phyloP scores from a whole-genome alignment of 257 asterid species.

The Nicotiana knightiana region DNA sequence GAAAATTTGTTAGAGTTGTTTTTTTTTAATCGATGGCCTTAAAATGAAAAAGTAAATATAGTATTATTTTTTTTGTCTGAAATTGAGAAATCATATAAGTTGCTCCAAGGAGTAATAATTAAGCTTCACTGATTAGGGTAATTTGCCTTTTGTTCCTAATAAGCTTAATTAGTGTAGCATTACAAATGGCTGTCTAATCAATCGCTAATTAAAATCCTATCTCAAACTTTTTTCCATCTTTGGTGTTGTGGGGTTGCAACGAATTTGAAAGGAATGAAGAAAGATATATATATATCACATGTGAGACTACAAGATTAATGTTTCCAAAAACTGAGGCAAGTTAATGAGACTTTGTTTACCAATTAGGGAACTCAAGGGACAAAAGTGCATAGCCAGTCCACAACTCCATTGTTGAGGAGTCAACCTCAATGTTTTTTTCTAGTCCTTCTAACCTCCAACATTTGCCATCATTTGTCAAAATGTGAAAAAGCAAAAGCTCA shows the following conservation, averaged over 20 bases:
- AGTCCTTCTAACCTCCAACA: constrained; percentile 50
- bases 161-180: not conserved
- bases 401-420: constrained; percentile 59
- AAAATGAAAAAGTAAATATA: not conserved
- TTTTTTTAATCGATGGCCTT: not conserved
- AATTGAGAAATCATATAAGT: not conserved
- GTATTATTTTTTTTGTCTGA: not conserved
- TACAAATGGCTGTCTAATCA: not conserved
- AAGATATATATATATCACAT: constrained; percentile 16
- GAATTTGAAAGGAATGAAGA: not conserved
- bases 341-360: constrained; percentile 42
- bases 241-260: not conserved
- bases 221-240: not conserved
- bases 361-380: constrained; percentile 70
- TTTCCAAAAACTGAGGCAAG: constrained; percentile 29
- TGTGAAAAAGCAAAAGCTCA: constrained; percentile 13
- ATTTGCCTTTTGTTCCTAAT: not conserved
- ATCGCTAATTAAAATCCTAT: too few species aligned
- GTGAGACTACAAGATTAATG: constrained; percentile 34
- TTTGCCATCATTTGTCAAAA: constrained; percentile 37
- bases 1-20: not conserved
- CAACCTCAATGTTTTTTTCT: constrained; percentile 59
- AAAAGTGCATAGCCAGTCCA: constrained; percentile 37
- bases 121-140: not conserved
- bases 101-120: not conserved